phyloP scores from a whole-genome alignment of 805 yeast genomes.

The Candida krabiensis region DNA sequence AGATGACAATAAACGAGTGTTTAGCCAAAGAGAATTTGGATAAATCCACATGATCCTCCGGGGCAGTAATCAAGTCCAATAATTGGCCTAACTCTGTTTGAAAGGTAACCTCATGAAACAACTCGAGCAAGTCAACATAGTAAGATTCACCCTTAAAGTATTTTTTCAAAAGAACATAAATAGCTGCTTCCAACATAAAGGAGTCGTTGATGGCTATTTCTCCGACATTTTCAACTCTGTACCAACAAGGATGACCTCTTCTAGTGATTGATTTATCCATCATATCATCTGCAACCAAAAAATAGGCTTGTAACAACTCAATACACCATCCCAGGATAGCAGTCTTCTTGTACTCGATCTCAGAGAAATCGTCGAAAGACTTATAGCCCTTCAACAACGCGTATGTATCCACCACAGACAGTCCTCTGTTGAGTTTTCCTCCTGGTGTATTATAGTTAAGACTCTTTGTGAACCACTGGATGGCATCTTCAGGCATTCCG shows the following conservation, averaged over 20 bases:
- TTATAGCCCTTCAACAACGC: conserved; percentile 68
- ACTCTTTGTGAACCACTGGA: conserved; percentile 75
- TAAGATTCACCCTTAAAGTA: conserved; percentile 80
- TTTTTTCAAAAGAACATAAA: conserved; percentile 83
- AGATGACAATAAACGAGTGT: conserved; percentile 93
- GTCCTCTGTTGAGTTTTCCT: conserved; percentile 94
- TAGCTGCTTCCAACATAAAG: conserved; percentile 94
- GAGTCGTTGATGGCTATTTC: conserved; percentile 97
- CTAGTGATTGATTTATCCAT: conserved; percentile 97
- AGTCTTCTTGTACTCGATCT: conserved; percentile 75
- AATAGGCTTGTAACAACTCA: conserved; percentile 93
- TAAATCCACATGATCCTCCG: conserved; percentile 91
- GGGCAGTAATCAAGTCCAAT: conserved; percentile 93
- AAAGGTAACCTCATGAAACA: conserved; percentile 96
- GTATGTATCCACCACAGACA: conserved; percentile 93
- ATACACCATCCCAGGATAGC: conserved; percentile 94
- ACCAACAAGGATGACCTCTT: conserved; percentile 99
- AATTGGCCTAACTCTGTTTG: conserved; percentile 97
- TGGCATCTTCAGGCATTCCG: conserved; percentile 84
- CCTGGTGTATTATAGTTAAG: conserved; percentile 90
- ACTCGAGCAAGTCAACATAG: conserved; percentile 86
- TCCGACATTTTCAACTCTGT: conserved; percentile 72
- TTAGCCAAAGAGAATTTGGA: conserved; percentile 81
- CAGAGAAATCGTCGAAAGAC: conserved; percentile 55
- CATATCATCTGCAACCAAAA: conserved; percentile 97